A percentile compares a stretch with the other conserved stretches of the same genome.
Conservation (phyloP, 2,329 filamentous ascomycete species). For the Sphaerulina populicola region DNA sequence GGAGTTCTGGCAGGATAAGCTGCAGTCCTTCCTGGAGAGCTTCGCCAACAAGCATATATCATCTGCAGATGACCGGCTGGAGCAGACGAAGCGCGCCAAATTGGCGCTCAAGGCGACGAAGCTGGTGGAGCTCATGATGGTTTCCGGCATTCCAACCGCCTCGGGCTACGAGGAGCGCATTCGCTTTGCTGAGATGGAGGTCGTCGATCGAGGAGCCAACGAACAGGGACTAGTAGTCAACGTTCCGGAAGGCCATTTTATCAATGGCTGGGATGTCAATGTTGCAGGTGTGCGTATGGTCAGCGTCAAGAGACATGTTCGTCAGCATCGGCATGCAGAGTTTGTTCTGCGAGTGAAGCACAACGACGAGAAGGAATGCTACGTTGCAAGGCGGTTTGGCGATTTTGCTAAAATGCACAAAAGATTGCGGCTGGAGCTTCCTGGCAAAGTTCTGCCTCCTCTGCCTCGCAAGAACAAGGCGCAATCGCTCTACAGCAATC, state of each 20-base stretch:
- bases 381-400: constrained; percentile 77
- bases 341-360: constrained; percentile 82
- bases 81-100: constrained; percentile 92
- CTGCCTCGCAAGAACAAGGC: constrained; percentile 88
- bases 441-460: constrained; percentile 78
- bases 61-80: constrained; percentile 87
- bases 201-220: constrained; percentile 86
- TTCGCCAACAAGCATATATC: constrained; percentile 97
- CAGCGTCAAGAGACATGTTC: constrained; percentile 73
- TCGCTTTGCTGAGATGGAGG: constrained; percentile 91
- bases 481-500: constrained; percentile 53
- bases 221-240: constrained; percentile 82
- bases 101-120: constrained; percentile 89
- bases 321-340: constrained; percentile 88
- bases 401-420: constrained; percentile 78
- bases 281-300: constrained; percentile 79
- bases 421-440: constrained; percentile 71
- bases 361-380: constrained; percentile 64
- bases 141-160: constrained; percentile 88
- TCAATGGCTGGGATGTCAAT: constrained; percentile 96
- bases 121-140: constrained; percentile 98
- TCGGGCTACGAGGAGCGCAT: constrained; percentile 97
- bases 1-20: constrained; percentile 98
- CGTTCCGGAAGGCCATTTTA: constrained; percentile 79
- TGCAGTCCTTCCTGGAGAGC: constrained; percentile 92